Conservation (phyloP, 2,329 filamentous ascomycete species). For the Neonectria ditissima region DNA sequence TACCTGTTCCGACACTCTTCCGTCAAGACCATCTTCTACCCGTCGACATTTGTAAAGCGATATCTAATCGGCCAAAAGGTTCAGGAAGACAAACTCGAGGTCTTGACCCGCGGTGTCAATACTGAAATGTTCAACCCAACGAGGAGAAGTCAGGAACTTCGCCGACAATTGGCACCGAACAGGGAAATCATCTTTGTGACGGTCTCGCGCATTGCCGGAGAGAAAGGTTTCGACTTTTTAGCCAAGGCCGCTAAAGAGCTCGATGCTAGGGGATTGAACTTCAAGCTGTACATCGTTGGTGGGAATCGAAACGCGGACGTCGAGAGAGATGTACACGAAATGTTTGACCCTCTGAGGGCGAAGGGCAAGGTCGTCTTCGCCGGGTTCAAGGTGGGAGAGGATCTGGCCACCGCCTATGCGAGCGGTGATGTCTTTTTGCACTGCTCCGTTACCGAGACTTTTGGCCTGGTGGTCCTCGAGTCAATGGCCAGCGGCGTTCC, state of each 20-base stretch:
- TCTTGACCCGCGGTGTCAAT: conserved; percentile 74
- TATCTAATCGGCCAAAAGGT: conserved; percentile 71
- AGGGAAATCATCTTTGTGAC: conserved; percentile 74
- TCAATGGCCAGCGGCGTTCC: conserved; percentile 78
- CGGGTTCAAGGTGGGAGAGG: conserved; percentile 71
- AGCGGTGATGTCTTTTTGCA: conserved; percentile 77
- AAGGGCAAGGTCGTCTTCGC: conserved; percentile 72
- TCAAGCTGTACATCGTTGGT: conserved; percentile 75
- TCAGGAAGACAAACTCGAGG: conserved; percentile 66
- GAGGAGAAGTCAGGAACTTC: conserved; percentile 63
- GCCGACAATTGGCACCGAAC: conserved; percentile 67
- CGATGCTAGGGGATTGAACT: conserved; percentile 66
- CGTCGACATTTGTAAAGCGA: conserved; percentile 70
- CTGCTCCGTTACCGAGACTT: conserved; percentile 78
- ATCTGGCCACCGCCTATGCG: conserved; percentile 74
- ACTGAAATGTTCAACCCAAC: conserved; percentile 70
- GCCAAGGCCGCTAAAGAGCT: conserved; percentile 66
- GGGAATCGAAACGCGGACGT: conserved; percentile 74
- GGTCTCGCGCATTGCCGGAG: conserved; percentile 74
- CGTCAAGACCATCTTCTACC: conserved; percentile 76
- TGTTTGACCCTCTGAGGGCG: conserved; percentile 64
- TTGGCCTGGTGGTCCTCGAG: conserved; percentile 77
- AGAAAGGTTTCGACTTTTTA: conserved; percentile 78
- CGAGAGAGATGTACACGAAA: conserved; percentile 69
- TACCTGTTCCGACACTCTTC: conserved; percentile 72